phyloP scores from a whole-genome alignment of 1,139 yeast species.

The Tardiomyces blankii region DNA sequence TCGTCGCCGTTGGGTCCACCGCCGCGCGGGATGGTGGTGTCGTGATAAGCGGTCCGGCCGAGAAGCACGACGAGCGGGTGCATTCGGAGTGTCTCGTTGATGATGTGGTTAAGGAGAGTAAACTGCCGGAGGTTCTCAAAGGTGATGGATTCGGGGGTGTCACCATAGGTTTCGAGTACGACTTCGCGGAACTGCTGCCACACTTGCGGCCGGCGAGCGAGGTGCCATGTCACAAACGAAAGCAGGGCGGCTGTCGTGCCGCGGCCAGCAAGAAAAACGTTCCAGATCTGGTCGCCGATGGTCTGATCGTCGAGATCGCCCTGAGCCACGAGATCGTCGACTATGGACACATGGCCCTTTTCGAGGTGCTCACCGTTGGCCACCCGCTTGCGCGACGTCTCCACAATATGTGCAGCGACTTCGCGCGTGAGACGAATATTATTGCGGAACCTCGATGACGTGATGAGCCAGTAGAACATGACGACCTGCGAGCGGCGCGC shows the following conservation, averaged over 20 bases:
- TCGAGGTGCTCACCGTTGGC: not conserved
- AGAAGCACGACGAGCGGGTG: slow-evolving; percentile 49
- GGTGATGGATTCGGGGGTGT: slow-evolving; percentile 5
- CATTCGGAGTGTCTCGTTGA: slow-evolving; percentile 42
- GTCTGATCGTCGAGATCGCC: slow-evolving; percentile 35
- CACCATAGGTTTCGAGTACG: slow-evolving; percentile 15
- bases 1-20: slow-evolving; percentile 36
- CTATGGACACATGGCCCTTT: slow-evolving; percentile 23
- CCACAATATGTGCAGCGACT: not conserved
- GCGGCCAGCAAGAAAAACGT: slow-evolving; percentile 38
- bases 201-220: slow-evolving; percentile 33
- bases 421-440: not conserved
- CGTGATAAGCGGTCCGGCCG: slow-evolving; percentile 34
- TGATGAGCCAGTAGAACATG: not conserved
- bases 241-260: slow-evolving; percentile 40
- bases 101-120: slow-evolving; percentile 35
- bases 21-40: slow-evolving; percentile 41
- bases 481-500: not conserved
- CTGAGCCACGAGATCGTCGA: slow-evolving; percentile 37
- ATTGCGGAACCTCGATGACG: not conserved
- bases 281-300: slow-evolving; percentile 36
- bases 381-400: slow-evolving; percentile 12
- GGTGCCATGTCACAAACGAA: slow-evolving; percentile 33
- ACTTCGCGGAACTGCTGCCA: slow-evolving; percentile 30
- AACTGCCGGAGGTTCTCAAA: slow-evolving; percentile 38